These are phyloP conservation scores for Phyllosticta capitalensis DNA, from an alignment of 2,329 filamentous ascomycete genomes.

Conservation along the genomic window DNA sequence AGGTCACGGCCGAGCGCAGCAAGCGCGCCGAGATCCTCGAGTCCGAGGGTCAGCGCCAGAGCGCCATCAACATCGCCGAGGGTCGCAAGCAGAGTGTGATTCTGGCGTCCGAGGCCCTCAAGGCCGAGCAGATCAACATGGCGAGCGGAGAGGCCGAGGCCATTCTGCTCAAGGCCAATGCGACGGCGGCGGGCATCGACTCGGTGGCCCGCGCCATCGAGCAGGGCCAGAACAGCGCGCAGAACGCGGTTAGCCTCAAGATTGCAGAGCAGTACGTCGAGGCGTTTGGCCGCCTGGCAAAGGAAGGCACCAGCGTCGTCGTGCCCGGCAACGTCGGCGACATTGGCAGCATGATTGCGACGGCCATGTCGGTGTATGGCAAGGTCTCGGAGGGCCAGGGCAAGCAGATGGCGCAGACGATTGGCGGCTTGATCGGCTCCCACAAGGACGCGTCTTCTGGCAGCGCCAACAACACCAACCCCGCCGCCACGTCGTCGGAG, in stretches of 20 bases:
- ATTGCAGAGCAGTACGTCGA: conserved; percentile 98
- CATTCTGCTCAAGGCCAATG: conserved; percentile 73
- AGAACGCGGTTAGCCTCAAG: conserved; percentile 73
- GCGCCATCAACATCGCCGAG: conserved; percentile 97
- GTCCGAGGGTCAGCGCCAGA: conserved; percentile 92
- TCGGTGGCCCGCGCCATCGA: conserved; percentile 69
- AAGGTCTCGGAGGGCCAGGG: conserved; percentile 79
- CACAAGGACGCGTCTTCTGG: background rate
- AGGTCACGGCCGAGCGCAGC: conserved; percentile 92
- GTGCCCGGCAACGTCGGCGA: conserved; percentile 96
- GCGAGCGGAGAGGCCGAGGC: conserved; percentile 91
- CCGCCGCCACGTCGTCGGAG: background rate
- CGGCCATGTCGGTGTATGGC: conserved; percentile 87
- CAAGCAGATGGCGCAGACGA: conserved; percentile 49
- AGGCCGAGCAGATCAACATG: conserved; percentile 84
- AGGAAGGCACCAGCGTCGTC: conserved; percentile 90
- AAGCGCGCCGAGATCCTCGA: conserved; percentile 98
- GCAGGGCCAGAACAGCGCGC: conserved; percentile 63
- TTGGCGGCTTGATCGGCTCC: background rate
- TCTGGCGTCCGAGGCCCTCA: conserved; percentile 83
- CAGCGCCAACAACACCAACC: background rate
- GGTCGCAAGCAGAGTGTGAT: conserved; percentile 96
- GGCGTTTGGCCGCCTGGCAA: conserved; percentile 83
- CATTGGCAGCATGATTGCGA: conserved; percentile 93
- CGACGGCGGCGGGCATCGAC: conserved; percentile 82